Evolutionary conservation across 140 eudicot genomes (phyloP), one percentile per base, ranked within the genome.

Genomic region (Cichorium intybus): DNA sequence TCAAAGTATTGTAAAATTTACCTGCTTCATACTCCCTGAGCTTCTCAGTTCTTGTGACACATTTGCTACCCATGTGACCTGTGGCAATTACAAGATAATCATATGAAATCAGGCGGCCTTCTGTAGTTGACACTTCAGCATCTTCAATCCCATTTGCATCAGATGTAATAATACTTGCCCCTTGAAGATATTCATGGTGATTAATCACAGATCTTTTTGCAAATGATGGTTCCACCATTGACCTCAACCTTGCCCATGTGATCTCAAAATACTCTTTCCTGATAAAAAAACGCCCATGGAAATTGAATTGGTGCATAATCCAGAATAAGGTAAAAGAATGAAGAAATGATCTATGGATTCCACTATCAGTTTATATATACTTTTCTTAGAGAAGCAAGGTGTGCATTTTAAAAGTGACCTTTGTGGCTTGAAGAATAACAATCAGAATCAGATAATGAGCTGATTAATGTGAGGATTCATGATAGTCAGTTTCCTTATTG

Each of bases 1-100:
- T 10, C 2, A 21, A 53, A 54, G 72, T 28, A 31, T 10, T 8
- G 60, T 61, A 27, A 51, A 12, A 20, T 74, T 74, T 73, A 88
- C 96, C 94, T 85, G 81, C 78, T 64, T 85, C 82, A 73, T 75
- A 88, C 59, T 70, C 59, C 21, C 35, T 26, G 58, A 88, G 78
- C 73, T 72, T 80, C 63, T 78, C 96, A 20, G 21, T 15, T 76
- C 50, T 88, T 14, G 96, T 77, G 9, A 24, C 66, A 31, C 52
- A 57, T 56, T 50, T 24, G 60, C 65, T n/a, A 27, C 68, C 77
- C 12, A 51, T 43, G 66, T 85, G 90, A 65, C 95, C 95, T 3
- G 90, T 82, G 66, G 96, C 95, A 49, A 85, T 78, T 2, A 85
- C 90, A 66, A 85, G 86, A 78, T 80, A 88, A 82, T 88, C 96